Evolutionary conservation across 805 yeast genomes (phyloP).

Genomic region (Candida maris): DNA sequence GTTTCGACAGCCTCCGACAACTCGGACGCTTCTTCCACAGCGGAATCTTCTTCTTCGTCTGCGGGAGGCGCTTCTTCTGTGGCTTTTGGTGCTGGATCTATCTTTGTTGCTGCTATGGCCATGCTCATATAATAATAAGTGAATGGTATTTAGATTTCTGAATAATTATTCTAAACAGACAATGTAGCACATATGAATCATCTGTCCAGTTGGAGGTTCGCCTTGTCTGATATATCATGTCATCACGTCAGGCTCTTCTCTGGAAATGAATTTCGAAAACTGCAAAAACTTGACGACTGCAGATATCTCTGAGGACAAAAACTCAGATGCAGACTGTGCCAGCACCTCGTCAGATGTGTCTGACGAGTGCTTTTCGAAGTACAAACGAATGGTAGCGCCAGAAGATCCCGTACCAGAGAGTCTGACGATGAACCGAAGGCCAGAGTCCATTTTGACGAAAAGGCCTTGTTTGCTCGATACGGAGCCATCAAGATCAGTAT

Average conservation of each 20-base stretch:
- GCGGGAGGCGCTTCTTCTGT: background rate
- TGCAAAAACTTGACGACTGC: constrained; percentile 65
- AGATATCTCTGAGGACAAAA: constrained; percentile 57
- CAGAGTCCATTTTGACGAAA: constrained; percentile 73
- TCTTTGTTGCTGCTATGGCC: background rate
- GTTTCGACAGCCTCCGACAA: constrained; percentile 10
- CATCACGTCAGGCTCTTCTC: constrained; percentile 83
- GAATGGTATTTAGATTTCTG: too few relatives aligned
- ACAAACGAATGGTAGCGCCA: constrained; percentile 94
- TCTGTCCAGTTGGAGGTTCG: too few relatives aligned
- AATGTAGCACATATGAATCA: too few relatives aligned
- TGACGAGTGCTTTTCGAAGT: constrained; percentile 75
- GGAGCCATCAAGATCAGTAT: constrained; percentile 92
- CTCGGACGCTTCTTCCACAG: constrained; percentile 13
- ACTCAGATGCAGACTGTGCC: constrained; percentile 57
- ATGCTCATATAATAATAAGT: background rate
- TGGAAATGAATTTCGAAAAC: constrained; percentile 71
- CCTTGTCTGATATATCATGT: too few relatives aligned
- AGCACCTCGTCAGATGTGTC: constrained; percentile 49
- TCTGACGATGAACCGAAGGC: constrained; percentile 83
- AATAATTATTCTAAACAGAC: too few relatives aligned
- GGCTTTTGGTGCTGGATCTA: constrained; percentile 1
- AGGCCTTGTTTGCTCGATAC: constrained; percentile 87
- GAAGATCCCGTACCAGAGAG: constrained; percentile 96
- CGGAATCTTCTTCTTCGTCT: constrained; percentile 12